Evolutionary conservation across 2,329 filamentous ascomycete species (phyloP), one percentile per base, ranked within the genome.

Genomic region (Microsporum ferrugineum): DNA sequence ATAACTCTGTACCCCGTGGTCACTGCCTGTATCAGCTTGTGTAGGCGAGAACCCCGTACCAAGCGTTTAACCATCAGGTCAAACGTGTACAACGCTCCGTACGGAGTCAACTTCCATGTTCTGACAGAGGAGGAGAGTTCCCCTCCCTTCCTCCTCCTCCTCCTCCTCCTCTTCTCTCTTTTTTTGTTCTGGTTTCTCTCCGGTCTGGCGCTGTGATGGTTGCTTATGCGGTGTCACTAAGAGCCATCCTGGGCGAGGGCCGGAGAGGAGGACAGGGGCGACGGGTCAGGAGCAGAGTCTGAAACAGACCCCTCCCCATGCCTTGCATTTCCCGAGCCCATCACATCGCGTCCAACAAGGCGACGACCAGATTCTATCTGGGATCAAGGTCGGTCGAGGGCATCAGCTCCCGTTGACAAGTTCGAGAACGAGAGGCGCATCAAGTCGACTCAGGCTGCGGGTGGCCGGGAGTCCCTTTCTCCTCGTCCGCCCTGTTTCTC

Each of bases 271-370:
- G 49, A 53, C 49, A 53, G 29, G 49, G 49, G 49, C 49, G 49
- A 53, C 49, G 49, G 49, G 49, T 53, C 49, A 53, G 49, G 49
- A 53, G 49, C 49, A 53, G 49, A 10, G 49, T 53, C 49, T 53
- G 49, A 53, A 53, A 53, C 49, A 53, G 31, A 34, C 49, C 47
- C 49, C 49, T 53, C 49, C 49, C 39, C 27, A 33, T 53, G 49
- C 49, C 49, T 34, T 12, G 49, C 49, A 33, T 53, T 33, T 53
- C 27, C 49, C 27, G 27, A 33, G 49, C 49, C 5, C 8, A 27
- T 49, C 43, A 14, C 39, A 43, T 43, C 12, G n/a, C 39, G n/a
- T 6, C 39, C 8, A 43, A 17, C 39, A 43, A 43, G 39, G 39
- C n/a, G 39, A 14, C 39, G 39, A 14, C 39, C 39, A 14, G n/a